Base-by-base conservation (phyloP, 192 early-diverging fungal species). In the Glomus cerebriforme region DNA sequence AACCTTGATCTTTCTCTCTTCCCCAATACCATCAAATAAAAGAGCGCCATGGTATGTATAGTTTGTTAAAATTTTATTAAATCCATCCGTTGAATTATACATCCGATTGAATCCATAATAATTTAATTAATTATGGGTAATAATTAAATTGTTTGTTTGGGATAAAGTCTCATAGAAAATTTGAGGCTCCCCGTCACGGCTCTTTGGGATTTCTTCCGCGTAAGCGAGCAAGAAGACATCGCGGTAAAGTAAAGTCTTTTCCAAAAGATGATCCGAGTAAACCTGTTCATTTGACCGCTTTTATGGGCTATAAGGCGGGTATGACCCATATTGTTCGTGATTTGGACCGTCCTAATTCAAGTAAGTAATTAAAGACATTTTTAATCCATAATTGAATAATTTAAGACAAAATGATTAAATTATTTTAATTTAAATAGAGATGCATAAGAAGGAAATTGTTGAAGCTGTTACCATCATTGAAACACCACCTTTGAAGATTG, bases 311-410 rank as follows among this genome's bases (percentile, higher is more conserved):
- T 94, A 99, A 99, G 95, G 98, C 98, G 62, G 98, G 98, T 87
- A 99, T 99, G 98, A 98, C 96, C 84, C 97, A 99, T 90, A 91
- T 99, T 88, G 98, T 99, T 81, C 96, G 98, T 81, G 98, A 99
- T 90, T 85, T 99, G 75, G 96, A 98, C 85, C 95, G 98, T 86
- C 97, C 98, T 77, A 96, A 95, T 73, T 96, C 97, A 87, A 99
- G 89, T 91, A 82, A 88, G 89, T 85, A 29, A 65, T 17, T 82
- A 79, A 22, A 54, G 49, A 54, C 22, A 22, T 22, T 22, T 54
- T 54, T 22, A 54, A 10, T 17, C 34, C 7, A n/a, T n/a, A 1
- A n/a, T 19, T 22, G 19, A 19, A 2, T 2, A 22, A 35, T 37
- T n/a, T 22, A 66, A 65, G 32, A 32, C 26, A 32, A 32, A n/a